These are phyloP conservation scores for Marasmius tenuissimus DNA, from an alignment of 1,284 basidiomycete species.

Conservation along the genomic window DNA sequence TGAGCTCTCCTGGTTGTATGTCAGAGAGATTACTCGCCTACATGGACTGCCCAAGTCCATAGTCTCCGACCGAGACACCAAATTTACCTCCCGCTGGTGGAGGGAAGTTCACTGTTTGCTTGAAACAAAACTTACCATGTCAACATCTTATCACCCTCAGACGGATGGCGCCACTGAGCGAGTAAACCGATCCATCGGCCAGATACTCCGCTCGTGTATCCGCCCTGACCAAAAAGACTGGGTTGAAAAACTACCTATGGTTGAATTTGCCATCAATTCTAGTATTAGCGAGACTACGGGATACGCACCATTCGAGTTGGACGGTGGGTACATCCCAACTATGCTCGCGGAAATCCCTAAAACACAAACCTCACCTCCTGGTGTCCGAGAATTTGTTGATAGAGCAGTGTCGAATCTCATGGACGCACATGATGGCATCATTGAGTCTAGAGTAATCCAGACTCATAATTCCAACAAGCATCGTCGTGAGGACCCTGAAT, in stretches of 20 bases:
- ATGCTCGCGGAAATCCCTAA: not conserved
- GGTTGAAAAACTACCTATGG: slow-evolving; percentile 26
- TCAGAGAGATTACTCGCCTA: slow-evolving; percentile 22
- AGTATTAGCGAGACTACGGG: slow-evolving; percentile 27
- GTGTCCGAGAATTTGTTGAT: not conserved
- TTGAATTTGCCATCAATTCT: slow-evolving; percentile 20
- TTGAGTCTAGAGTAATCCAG: slow-evolving; percentile 23
- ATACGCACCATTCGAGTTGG: slow-evolving; percentile 37
- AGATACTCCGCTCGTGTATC: slow-evolving; percentile 26
- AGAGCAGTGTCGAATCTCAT: slow-evolving; percentile 13
- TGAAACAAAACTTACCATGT: slow-evolving; percentile 16
- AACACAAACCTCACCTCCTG: not conserved
- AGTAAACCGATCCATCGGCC: slow-evolving; percentile 21
- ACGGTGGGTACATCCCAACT: slow-evolving; percentile 21
- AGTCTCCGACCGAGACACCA: slow-evolving; percentile 24
- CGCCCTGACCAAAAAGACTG: slow-evolving; percentile 33
- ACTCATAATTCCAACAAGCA: slow-evolving; percentile 25
- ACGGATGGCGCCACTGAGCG: slow-evolving; percentile 21
- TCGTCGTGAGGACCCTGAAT: slow-evolving; percentile 3
- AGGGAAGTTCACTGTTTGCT: slow-evolving; percentile 22
- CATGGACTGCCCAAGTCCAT: slow-evolving; percentile 24
- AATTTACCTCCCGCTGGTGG: slow-evolving; percentile 29
- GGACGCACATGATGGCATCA: slow-evolving; percentile 29
- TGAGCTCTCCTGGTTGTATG: slow-evolving; percentile 3
- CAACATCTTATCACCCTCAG: not conserved